Evolutionary conservation across 2,329 filamentous ascomycete species (phyloP).

Genomic region (Fusarium pseudocircinatum): DNA sequence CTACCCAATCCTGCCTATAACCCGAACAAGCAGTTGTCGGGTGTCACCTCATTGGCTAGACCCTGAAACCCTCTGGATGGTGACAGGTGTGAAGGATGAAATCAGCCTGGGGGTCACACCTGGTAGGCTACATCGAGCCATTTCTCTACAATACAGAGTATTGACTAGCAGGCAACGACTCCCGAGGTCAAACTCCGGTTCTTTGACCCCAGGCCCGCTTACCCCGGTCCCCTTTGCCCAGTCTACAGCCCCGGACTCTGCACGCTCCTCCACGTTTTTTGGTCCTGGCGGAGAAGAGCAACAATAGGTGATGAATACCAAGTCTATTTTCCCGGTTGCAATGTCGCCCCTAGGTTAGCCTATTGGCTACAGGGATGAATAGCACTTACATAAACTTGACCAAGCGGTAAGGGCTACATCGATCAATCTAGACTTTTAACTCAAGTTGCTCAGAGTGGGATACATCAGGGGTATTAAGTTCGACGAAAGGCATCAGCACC

Average conservation of each 20-base stretch:
- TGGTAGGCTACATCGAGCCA: not conserved
- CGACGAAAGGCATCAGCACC: not conserved
- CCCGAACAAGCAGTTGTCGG: not conserved
- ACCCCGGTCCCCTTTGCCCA: constrained; percentile 14
- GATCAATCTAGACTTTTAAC: constrained; percentile 2
- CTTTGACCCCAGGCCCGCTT: constrained; percentile 10
- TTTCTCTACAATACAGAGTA: not conserved
- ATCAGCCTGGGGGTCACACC: not conserved
- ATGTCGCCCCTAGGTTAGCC: constrained; percentile 28
- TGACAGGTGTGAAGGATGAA: constrained; percentile 11
- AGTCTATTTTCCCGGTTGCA: constrained; percentile 41
- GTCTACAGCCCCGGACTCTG: constrained; percentile 16
- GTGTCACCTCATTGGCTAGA: constrained; percentile 2
- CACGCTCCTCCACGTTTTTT: constrained; percentile 34
- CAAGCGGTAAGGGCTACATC: not conserved
- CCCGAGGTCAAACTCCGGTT: not conserved
- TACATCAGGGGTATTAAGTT: not conserved
- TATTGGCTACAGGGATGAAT: constrained; percentile 18
- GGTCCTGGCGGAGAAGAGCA: constrained; percentile 20
- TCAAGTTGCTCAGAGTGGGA: not conserved
- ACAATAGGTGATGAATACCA: constrained; percentile 35
- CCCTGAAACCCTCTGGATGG: not conserved
- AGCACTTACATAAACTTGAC: constrained; percentile 2
- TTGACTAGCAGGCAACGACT: not conserved
- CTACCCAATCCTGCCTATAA: not conserved